Evolutionary conservation across 495 filamentous ascomycete species (phyloP), one percentile per base, ranked within the genome.

Genomic region (Xylaria telfairii): DNA sequence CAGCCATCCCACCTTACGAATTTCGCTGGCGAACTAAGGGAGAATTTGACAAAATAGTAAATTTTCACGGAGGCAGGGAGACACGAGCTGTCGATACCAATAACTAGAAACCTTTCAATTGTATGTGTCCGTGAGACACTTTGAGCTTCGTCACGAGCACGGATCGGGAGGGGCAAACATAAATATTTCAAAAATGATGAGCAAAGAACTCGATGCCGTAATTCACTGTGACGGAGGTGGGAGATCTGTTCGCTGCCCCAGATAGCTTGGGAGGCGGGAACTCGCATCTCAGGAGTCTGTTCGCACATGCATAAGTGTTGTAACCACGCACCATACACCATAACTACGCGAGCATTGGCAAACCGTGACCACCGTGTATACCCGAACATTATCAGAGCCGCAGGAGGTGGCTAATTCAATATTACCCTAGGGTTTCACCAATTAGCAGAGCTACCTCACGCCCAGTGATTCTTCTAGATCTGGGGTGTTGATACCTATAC

Each of bases 241-340:
- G 28, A 47, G n/a, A 47, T 47, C 21, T 42, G 39, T 46, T 46
- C 26, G 26, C 41, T n/a, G 41, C 26, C 15, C 8, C 37, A 30
- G 42, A 26, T 37, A 19, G 41, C 61, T 47, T 64, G 26, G 24
- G 62, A 65, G 30, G 44, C 62, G 62, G 62, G 46, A 65, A 51
- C 62, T 21, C 37, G 44, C 62, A 51, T 51, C 3, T 21, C 30
- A 65, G 62, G 12, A 37, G 62, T 65, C 62, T 12, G 46, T 37
- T 51, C 62, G 19, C 62, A 49, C 28, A 51, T 51, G 62, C 44
- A 51, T 17, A 2, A 49, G 17, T 19, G 6, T 37, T 28, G 17
- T 49, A 21, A 30, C 13, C n/a, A 24, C 26, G 62, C n/a, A 46
- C 30, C 15, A 56, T 24, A 56, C 12, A 57, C n/a, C n/a, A n/a